phyloP scores from a whole-genome alignment of 768 basidiomycete species.

The Sarcodon sp. region DNA sequence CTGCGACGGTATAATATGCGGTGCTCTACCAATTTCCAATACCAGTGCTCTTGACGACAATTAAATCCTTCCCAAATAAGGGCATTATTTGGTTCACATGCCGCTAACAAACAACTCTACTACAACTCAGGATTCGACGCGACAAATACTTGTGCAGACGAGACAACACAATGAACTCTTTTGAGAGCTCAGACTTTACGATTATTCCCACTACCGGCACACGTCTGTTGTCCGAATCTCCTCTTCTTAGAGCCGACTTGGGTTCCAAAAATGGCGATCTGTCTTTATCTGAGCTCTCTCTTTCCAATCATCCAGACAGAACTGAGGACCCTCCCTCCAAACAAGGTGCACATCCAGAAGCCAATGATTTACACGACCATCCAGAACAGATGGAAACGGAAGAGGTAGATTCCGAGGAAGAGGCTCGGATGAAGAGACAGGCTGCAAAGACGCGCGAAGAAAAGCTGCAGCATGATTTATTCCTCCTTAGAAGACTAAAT shows the following conservation, averaged over 20 bases:
- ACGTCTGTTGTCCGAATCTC: slow-evolving; percentile 34
- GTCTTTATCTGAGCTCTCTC: slow-evolving; percentile 43
- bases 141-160: too few species aligned
- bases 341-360: slow-evolving; percentile 6
- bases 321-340: slow-evolving; percentile 5
- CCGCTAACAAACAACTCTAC: too few species aligned
- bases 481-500: slow-evolving; percentile 64
- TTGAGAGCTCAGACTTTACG: slow-evolving; percentile 15
- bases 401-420: slow-evolving; percentile 8
- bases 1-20: too few species aligned
- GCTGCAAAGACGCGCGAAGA: slow-evolving; percentile 43
- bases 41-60: too few species aligned
- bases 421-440: slow-evolving; percentile 13
- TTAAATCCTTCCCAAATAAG: too few species aligned
- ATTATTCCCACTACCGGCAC: slow-evolving; percentile 17
- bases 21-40: too few species aligned
- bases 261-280: slow-evolving; percentile 32
- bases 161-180: slow-evolving; percentile 16
- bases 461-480: slow-evolving; percentile 61
- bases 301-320: slow-evolving; percentile 20
- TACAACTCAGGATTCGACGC: too few species aligned
- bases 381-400: slow-evolving; percentile 6
- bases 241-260: slow-evolving; percentile 15
- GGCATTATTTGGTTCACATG: too few species aligned
- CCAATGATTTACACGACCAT: slow-evolving; percentile 8